Base-by-base conservation (phyloP, 352 stramenopile species). In the Lagenidium giganteum region DNA sequence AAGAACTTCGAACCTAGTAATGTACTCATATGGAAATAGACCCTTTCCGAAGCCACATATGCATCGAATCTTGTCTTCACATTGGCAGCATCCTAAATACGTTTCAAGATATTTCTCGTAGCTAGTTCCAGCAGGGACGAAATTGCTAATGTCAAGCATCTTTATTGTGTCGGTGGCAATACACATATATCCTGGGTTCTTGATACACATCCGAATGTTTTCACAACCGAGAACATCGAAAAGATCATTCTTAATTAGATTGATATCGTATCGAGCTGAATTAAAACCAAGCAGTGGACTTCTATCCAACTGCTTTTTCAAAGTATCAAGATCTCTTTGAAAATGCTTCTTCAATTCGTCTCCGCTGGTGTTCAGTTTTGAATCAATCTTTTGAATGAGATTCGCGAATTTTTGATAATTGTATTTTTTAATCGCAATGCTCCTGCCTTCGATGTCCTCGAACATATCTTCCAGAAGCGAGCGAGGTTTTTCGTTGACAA, bases 1-100 rank as follows among this genome's bases (percentile, higher is more conserved):
- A 5, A 65, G 50, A 4, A 54, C 47, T 23, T 62, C 25, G 31
- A 65, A 71, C 0, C 17, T 32, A 7, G 37, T 67, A 14, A 70
- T 64, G 23, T 65, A 71, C 29, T 71, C 54, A n/a, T 71, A 59
- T 17, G 56, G 52, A 36, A 64, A 57, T 20, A 57, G 14, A 26
- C 58, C 52, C 22, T 60, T 67, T 16, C 29, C 39, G n/a, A 56
- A 28, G 27, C 41, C 44, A 51, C 59, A 68, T 5, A 42, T 12
- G 17, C 54, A 64, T 17, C 39, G 24, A 49, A 67, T 56, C 16
- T 67, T 70, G 37, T 66, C 40, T n/a, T 51, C 37, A 47, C 56
- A 67, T 17, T 64, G 52, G 31, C 61, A 66, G 11, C 35, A 47
- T 18, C 61, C 61, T 14, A 67, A 32, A 46, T 70, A 64, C 29